These are phyloP conservation scores for Skeletonema tropicum DNA, from an alignment of 108 stramenopile genomes.

Conservation along the genomic window DNA sequence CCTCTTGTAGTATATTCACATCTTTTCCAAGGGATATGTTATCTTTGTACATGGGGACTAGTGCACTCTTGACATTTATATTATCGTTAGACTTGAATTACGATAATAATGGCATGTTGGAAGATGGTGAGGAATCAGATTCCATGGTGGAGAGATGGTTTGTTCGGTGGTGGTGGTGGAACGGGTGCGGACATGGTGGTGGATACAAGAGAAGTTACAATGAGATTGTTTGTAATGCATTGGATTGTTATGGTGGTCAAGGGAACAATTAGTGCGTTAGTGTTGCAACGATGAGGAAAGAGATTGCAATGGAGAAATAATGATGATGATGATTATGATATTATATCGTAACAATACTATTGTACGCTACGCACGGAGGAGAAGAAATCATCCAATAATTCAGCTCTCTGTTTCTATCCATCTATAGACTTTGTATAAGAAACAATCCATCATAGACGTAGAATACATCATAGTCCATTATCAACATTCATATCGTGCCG, in stretches of 20 bases:
- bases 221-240: background rate
- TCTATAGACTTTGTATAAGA: too few species aligned
- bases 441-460: background rate
- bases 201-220: background rate
- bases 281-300: background rate
- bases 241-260: background rate
- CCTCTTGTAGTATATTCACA: background rate
- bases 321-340: too few species aligned
- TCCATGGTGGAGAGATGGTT: constrained; percentile 13
- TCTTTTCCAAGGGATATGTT: constrained; percentile 14
- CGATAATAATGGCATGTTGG: background rate
- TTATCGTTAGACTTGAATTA: background rate
- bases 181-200: background rate
- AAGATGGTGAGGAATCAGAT: background rate
- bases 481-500: background rate
- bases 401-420: too few species aligned
- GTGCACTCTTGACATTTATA: background rate
- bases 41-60: constrained; percentile 1
- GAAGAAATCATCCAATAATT: too few species aligned
- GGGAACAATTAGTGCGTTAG: background rate
- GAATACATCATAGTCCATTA: too few species aligned
- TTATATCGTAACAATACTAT: too few species aligned
- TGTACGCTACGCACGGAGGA: too few species aligned
- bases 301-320: too few species aligned
- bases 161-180: background rate